A percentile compares a stretch with the other conserved stretches of the same genome.
These are phyloP conservation scores for Cyberlindnera nakhonratchasimensis DNA, from an alignment of 805 yeast species.

Conservation along the genomic window DNA sequence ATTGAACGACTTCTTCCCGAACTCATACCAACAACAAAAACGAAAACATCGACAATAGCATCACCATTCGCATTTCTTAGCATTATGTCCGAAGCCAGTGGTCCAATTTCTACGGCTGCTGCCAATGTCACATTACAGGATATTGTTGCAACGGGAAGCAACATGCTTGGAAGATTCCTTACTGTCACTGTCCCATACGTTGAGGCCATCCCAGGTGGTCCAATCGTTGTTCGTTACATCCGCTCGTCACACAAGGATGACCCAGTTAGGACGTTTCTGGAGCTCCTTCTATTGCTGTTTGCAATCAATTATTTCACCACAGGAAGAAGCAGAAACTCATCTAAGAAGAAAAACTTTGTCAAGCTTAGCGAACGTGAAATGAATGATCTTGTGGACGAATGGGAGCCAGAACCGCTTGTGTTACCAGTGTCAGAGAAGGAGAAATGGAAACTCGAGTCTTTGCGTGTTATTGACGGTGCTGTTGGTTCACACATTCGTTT, in stretches of 20 bases:
- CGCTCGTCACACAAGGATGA: constrained; percentile 87
- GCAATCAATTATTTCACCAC: constrained; percentile 80
- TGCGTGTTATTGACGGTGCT: constrained; percentile 62
- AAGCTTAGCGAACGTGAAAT: constrained; percentile 59
- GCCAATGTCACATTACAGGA: constrained; percentile 17
- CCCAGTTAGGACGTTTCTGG: constrained; percentile 85
- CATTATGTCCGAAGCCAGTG: not conserved
- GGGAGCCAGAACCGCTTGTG: constrained; percentile 88
- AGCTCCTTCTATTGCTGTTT: constrained; percentile 68
- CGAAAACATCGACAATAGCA: not conserved
- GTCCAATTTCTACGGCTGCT: constrained; percentile 1
- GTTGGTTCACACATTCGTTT: constrained; percentile 32
- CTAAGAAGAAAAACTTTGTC: constrained; percentile 67
- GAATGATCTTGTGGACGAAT: constrained; percentile 80
- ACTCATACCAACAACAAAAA: not conserved
- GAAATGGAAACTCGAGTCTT: constrained; percentile 56
- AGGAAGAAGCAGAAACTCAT: constrained; percentile 58
- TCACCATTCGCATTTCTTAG: not conserved
- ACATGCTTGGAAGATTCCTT: constrained; percentile 7
- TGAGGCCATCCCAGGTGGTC: constrained; percentile 50
- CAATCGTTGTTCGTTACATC: constrained; percentile 63
- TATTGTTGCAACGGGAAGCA: constrained; percentile 11
- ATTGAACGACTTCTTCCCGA: too few species aligned
- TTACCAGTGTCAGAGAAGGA: constrained; percentile 47
- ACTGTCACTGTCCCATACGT: constrained; percentile 12